Base-by-base conservation (phyloP, 2,329 filamentous ascomycete species). In the Fusarium oxysporum region DNA sequence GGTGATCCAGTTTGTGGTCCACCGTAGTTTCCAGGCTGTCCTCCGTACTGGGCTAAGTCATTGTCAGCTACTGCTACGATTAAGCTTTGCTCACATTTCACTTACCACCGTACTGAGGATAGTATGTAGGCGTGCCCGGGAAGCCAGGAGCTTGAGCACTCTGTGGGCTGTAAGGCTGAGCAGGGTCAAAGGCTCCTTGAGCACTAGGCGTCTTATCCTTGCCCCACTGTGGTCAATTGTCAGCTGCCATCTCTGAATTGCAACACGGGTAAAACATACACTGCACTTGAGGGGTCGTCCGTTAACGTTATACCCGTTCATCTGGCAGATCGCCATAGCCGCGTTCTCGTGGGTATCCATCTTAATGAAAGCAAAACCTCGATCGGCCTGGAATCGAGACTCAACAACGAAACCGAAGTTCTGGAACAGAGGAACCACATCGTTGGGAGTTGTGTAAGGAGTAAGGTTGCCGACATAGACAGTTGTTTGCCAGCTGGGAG, bases 281-380 rank as follows among this genome's bases (percentile, higher is more conserved):
- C 96, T 98, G 89, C 96, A 99, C 89, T 99, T 99, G 77, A 99
- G 85, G 59, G 96, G 96, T 75, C 96, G 92, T 58, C 96, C 96
- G 79, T 99, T 98, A 78, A 99, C 96, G 76, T 98, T 97, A 86
- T 98, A 99, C 37, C 96, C 96, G 78, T 96, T 98, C 80, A 99
- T 89, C 81, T 98, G 95, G 84, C 96, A 99, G 80, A 99, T 99
- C 38, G 95, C 95, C 93, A 97, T 97, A 61, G 96, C 95, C 6
- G 96, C 96, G 80, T 98, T 98, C 85, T 99, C 96, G 80, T 99
- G 96, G 11, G 92, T 93, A 82, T 99, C 96, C 95, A 99, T 97
- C 88, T 99, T 99, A 83, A 99, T 94, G 82, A 99, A 99, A 12
- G 96, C 95, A 81, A 99, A 99, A 19, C 96, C 96, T 76, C 96